These are phyloP conservation scores for Penicillium longicatenatum DNA, from an alignment of 495 filamentous ascomycete genomes.

Conservation along the genomic window DNA sequence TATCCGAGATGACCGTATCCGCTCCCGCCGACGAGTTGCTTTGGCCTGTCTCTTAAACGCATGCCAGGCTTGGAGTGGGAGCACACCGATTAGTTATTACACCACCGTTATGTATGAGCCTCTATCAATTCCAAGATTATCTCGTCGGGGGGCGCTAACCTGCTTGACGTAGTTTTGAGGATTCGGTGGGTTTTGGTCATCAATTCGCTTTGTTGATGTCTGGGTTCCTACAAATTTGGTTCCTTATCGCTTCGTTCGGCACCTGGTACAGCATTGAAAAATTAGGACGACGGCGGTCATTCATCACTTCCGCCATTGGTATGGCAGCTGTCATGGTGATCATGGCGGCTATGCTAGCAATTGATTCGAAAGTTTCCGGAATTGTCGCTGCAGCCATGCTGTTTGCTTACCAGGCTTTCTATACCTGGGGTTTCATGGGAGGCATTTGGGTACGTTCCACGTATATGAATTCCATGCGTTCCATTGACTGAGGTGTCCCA, in stretches of 20 bases:
- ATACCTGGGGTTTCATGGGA: slow-evolving; percentile 25
- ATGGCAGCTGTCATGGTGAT: slow-evolving; percentile 23
- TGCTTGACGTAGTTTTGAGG: slow-evolving; percentile 14
- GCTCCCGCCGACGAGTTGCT: slow-evolving; percentile 18
- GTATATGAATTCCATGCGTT: neutral
- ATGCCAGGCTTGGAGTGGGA: slow-evolving; percentile 33
- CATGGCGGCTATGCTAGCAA: slow-evolving; percentile 15
- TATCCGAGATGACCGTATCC: slow-evolving; percentile 23
- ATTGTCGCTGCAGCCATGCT: slow-evolving; percentile 20
- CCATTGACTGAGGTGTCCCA: neutral
- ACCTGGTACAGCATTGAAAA: slow-evolving; percentile 34
- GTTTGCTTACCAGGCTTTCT: slow-evolving; percentile 22
- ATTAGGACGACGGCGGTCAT: slow-evolving; percentile 18
- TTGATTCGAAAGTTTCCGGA: slow-evolving; percentile 11
- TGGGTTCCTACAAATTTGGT: slow-evolving; percentile 34
- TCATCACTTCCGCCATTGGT: slow-evolving; percentile 25
- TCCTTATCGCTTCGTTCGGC: slow-evolving; percentile 28
- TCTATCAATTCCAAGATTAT: neutral
- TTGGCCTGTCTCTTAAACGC: slow-evolving; percentile 25
- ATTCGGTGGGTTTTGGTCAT: slow-evolving; percentile 24
- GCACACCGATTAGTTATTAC: slow-evolving; percentile 23
- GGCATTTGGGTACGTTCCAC: slow-evolving; percentile 15
- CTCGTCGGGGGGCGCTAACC: neutral
- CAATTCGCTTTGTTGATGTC: slow-evolving; percentile 29
- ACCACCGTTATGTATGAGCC: slow-evolving; percentile 11